These are phyloP conservation scores for Coprinopsis sp. DNA, from an alignment of 768 basidiomycete species.

Conservation along the genomic window DNA sequence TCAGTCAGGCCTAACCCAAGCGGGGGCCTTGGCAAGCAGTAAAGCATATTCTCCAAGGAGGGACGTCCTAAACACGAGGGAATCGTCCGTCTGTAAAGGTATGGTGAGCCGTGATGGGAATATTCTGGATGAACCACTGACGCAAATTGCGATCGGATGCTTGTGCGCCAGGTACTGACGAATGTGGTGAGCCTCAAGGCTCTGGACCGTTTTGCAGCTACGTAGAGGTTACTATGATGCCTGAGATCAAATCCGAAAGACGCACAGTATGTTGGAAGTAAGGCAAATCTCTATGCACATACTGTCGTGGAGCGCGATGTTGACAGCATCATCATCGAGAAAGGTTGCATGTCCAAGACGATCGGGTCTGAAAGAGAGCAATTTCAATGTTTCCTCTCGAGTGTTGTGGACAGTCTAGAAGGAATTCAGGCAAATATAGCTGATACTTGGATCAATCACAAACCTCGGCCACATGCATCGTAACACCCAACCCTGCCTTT, in stretches of 20 bases:
- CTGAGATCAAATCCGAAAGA: slow-evolving; percentile 4
- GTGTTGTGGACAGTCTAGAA: slow-evolving; percentile 44
- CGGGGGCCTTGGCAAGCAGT: slow-evolving; percentile 66
- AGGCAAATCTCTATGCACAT: slow-evolving; percentile 79
- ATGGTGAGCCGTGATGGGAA: background rate
- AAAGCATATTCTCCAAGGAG: slow-evolving; percentile 76
- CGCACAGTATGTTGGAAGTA: slow-evolving; percentile 71
- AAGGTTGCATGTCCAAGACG: slow-evolving; percentile 82
- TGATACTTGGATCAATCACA: background rate
- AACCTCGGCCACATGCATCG: slow-evolving; percentile 82
- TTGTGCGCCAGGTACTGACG: slow-evolving; percentile 53
- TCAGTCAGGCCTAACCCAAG: slow-evolving; percentile 65
- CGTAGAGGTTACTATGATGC: background rate
- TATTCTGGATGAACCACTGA: slow-evolving; percentile 31
- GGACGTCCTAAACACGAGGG: slow-evolving; percentile 71
- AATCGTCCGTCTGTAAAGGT: slow-evolving; percentile 70
- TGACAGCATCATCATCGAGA: slow-evolving; percentile 55
- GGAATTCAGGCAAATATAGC: background rate
- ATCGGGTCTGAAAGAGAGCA: slow-evolving; percentile 61
- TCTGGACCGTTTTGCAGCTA: slow-evolving; percentile 66
- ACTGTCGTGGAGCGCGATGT: slow-evolving; percentile 46
- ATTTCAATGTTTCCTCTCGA: slow-evolving; percentile 49
- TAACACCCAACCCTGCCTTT: slow-evolving; percentile 61
- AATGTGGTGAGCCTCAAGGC: slow-evolving; percentile 70
- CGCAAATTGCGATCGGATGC: slow-evolving; percentile 76